Evolutionary conservation across 108 stramenopile genomes (phyloP).

Genomic region (Cyclostephanos invisitatus): DNA sequence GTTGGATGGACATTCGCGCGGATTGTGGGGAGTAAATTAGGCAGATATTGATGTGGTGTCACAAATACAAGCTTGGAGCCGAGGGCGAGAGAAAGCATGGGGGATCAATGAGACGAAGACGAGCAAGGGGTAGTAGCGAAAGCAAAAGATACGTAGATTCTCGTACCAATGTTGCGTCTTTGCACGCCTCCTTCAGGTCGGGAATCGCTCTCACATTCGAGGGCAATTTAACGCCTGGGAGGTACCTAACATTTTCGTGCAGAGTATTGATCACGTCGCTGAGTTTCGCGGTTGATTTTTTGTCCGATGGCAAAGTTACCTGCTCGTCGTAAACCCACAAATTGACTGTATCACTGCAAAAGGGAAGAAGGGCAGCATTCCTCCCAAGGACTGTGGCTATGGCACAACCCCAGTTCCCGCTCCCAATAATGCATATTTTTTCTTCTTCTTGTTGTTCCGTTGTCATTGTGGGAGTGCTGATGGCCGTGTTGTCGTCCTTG

Average conservation of each 20-base stretch:
- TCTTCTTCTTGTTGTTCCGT: constrained; percentile 17
- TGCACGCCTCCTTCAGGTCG: constrained; percentile 82
- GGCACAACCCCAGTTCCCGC: constrained; percentile 94
- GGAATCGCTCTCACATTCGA: constrained; percentile 85
- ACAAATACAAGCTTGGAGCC: constrained; percentile 80
- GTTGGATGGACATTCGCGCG: constrained; percentile 62
- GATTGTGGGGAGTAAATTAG: constrained; percentile 74
- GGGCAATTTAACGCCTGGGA: constrained; percentile 90
- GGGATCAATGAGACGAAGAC: neutral
- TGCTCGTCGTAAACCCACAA: constrained; percentile 93
- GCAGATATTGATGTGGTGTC: constrained; percentile 93
- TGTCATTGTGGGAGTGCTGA: constrained; percentile 3
- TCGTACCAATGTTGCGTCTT: constrained; percentile 69
- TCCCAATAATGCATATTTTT: constrained; percentile 90
- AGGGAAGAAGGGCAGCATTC: constrained; percentile 70
- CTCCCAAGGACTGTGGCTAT: constrained; percentile 85
- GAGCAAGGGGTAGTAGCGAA: neutral
- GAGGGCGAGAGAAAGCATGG: neutral
- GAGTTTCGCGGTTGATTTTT: constrained; percentile 58
- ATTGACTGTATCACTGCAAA: constrained; percentile 73
- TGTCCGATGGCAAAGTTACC: constrained; percentile 17
- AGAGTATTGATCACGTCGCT: constrained; percentile 89
- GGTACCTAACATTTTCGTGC: constrained; percentile 97
- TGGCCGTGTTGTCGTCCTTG: neutral
- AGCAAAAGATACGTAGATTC: neutral